Base-by-base conservation (phyloP, 2,329 filamentous ascomycete genomes). In the Xylariaceae sp. region DNA sequence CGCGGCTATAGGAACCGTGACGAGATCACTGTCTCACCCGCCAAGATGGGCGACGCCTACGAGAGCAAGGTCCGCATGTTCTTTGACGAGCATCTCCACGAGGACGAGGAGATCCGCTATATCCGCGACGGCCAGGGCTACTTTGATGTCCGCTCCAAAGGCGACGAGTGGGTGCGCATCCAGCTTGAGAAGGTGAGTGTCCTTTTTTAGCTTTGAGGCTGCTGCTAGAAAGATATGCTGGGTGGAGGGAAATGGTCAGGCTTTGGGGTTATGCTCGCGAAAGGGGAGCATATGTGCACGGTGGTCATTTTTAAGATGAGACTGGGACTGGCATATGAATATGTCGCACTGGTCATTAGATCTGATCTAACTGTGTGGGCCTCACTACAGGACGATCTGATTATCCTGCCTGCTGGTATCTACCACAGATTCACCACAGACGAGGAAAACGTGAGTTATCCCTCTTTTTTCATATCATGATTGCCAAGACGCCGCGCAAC, bases 391-490 rank as follows among this genome's bases (percentile, higher is more conserved):
- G 80, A 86, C 64, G 94, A 99, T 75, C 77, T 99, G 73, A 89
- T 99, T 66, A 93, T 99, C 67, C 79, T 99, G 62, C 94, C 94
- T 1, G 86, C 92, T 33, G 94, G 94, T 3, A 97, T 99, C 57
- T 99, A 97, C 73, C 94, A 99, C 75, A 87, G 94, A 4, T 99
- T 99, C 70, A 99, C 94, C 6, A 97, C 92, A 0, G 92, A 97
- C 73, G 86, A 88, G 69, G 83, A 87, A 57, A 96, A 99, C 70
- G 92, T 96, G 73, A 76, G 91, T 83, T 23, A 30, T 24, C 2
- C 23, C n/a, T 16, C 6, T 13, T 5, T 13, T 15, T 13, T 2
- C 27, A n/a, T 16, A 16, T 10, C 10, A 27, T 37, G 7, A 23
- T 21, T 27, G 27, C 11, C 24, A 21, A 16, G 24, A 26, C 6